Conservation (phyloP, 108 stramenopile genomes). For the Pseudonitzschia delicatissima region DNA sequence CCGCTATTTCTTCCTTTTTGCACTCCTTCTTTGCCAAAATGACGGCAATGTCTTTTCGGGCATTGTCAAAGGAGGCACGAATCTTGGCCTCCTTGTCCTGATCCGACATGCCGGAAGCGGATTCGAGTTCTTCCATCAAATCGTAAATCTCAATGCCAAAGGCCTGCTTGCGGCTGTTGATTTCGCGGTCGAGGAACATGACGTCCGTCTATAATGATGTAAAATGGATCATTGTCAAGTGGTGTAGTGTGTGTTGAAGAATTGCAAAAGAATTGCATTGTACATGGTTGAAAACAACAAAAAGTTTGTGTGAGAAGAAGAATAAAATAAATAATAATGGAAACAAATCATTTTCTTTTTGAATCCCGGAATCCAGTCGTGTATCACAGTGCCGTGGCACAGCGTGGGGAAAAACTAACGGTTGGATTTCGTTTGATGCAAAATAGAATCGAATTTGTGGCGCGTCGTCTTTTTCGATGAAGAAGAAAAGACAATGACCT, state of each 20-base stretch:
- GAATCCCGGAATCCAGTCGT: constrained; percentile 6
- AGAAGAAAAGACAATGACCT: too few relatives aligned
- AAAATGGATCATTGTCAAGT: neutral
- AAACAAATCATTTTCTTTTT: constrained; percentile 4
- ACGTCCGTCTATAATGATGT: constrained; percentile 64
- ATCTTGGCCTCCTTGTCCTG: constrained; percentile 64
- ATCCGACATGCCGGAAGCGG: constrained; percentile 30
- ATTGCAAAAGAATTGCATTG: neutral
- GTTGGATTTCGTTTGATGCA: too few relatives aligned
- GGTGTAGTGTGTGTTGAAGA: neutral
- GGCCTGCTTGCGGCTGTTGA: constrained; percentile 78
- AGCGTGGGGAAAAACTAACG: too few relatives aligned
- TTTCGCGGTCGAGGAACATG: constrained; percentile 84
- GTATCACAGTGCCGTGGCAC: too few relatives aligned
- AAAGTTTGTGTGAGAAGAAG: neutral
- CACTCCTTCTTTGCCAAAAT: constrained; percentile 67
- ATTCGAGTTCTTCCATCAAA: constrained; percentile 61
- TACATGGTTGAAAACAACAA: neutral
- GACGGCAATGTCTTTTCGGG: constrained; percentile 70
- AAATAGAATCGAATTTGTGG: too few relatives aligned
- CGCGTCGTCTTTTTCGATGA: too few relatives aligned
- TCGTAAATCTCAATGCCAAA: constrained; percentile 85
- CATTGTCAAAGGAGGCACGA: constrained; percentile 52
- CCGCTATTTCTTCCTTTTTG: constrained; percentile 65
- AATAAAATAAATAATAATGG: too few relatives aligned